A percentile compares a stretch with the other conserved stretches of the same genome.
Conservation (phyloP, 2,329 filamentous ascomycete genomes). For the Colletotrichum trifolii region DNA sequence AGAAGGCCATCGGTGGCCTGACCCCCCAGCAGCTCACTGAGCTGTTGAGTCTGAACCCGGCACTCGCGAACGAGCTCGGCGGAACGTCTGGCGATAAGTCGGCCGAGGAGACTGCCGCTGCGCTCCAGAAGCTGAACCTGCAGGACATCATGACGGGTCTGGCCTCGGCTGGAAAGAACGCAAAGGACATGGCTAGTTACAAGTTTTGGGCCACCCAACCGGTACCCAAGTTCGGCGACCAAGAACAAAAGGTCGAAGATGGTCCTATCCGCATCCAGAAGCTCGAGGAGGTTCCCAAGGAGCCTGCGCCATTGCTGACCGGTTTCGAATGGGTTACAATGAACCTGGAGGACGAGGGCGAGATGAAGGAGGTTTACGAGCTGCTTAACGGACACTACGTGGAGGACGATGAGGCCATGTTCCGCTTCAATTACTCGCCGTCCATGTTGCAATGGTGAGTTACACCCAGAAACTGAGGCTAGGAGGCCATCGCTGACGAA, state of each 20-base stretch:
- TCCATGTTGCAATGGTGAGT: slow-evolving; percentile 88
- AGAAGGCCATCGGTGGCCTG: slow-evolving; percentile 64
- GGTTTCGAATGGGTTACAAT: slow-evolving; percentile 96
- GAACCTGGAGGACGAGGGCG: slow-evolving; percentile 81
- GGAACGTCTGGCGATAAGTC: slow-evolving; percentile 49
- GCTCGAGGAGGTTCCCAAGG: slow-evolving; percentile 80
- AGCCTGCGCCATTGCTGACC: slow-evolving; percentile 78
- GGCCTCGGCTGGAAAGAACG: slow-evolving; percentile 84
- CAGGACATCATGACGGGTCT: slow-evolving; percentile 80
- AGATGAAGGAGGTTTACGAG: slow-evolving; percentile 91
- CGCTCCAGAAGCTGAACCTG: slow-evolving; percentile 72
- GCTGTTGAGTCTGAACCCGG: slow-evolving; percentile 78
- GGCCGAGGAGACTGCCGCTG: slow-evolving; percentile 58
- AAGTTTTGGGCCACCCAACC: slow-evolving; percentile 99
- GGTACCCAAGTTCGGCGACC: slow-evolving; percentile 83
- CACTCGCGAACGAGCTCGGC: slow-evolving; percentile 69
- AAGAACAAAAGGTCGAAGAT: slow-evolving; percentile 69
- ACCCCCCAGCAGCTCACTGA: slow-evolving; percentile 70
- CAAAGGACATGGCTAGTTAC: slow-evolving; percentile 96
- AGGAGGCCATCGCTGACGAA: slow-evolving; percentile 11
- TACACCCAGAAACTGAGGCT: background rate
- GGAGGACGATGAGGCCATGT: slow-evolving; percentile 96
- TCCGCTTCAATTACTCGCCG: slow-evolving; percentile 94
- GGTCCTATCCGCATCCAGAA: slow-evolving; percentile 87
- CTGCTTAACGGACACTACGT: slow-evolving; percentile 95